Evolutionary conservation across 2,329 filamentous ascomycete genomes (phyloP), one percentile per base, ranked within the genome.

Genomic region (Xylariaceae sp.): DNA sequence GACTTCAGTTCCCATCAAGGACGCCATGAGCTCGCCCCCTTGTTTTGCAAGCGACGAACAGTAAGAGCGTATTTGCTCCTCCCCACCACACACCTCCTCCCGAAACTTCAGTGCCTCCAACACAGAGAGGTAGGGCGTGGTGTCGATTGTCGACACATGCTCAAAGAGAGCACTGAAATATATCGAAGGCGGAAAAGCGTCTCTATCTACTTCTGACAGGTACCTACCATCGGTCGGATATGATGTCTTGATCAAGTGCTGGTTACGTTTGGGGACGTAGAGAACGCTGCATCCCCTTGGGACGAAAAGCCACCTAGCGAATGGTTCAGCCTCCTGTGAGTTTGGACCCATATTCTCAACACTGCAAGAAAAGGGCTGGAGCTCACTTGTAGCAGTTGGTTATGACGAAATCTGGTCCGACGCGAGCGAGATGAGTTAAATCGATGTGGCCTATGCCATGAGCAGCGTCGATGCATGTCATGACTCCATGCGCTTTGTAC

Each of bases 171-270:
- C 61, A 15, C 78, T 68, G 48, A 83, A 88, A 12, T 69, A 64
- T 9, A 69, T 69, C 31, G 74, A 73, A 9, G 43, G 31, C 11
- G 45, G 33, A 30, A 49, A 18, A 4, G 18, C 6, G n/a, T 42
- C 36, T 7, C 50, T 46, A 3, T 44, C 39, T 3, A 44, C 36
- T n/a, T 48, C 49, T 0, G 79, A 69, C 5, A 70, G 53, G 56
- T 80, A 87, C 2, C 81, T 80, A 59, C 81, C 78, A 3, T 79
- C 83, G 0, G 84, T 88, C 1, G 85, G 84, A 8, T 85, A 62
- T 0, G 78, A 78, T 12, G 76, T 78, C 29, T 76, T 73, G 34
- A 89, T 77, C 27, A 84, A 62, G 43, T 69, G 64, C 50, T 88
- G 85, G 59, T 85, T 83, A 31, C 74, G 70, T 18, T 68, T 53